Base-by-base conservation (phyloP, 2,329 filamentous ascomycete genomes). In the Penicillium sp. region DNA sequence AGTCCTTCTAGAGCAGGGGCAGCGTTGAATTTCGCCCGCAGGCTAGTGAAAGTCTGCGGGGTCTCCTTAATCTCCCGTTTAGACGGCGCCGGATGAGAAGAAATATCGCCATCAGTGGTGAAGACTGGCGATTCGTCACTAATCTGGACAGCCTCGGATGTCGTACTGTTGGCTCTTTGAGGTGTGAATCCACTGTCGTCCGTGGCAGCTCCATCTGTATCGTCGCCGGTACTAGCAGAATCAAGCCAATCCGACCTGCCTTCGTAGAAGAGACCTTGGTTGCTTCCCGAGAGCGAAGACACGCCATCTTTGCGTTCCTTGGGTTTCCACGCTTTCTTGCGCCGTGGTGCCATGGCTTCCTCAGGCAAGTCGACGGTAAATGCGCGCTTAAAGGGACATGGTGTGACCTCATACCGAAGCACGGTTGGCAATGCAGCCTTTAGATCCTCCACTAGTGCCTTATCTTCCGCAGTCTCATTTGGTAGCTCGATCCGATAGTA, bases 401-500 rank as follows among this genome's bases (percentile, higher is more conserved):
- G 85, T 0, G 93, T 97, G 71, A 91, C 91, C 76, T 97, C 93
- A 71, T 95, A 97, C 65, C 90, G 88, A 49, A 97, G 81, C 14
- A 96, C 86, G 63, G 87, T 87, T 56, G 84, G 84, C 30, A 97
- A 78, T 8, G 92, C 88, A 11, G 80, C 80, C 70, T 91, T 91
- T 65, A 97, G 81, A 38, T 87, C 83, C 57, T 85, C 83, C 4
- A 91, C 87, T 66, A 86, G 84, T 46, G 81, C 78, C 65, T 84
- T 81, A 64, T 94, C 89, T 25, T 89, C 86, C 2, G 84, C 79
- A 0, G 85, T 85, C 38, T 82, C 82, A 16, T 87, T 84, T 0
- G 92, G 91, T 6, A 97, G 79, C 72, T 97, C 93, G 70, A 97
- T 95, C 65, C 93, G 88, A 84, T 95, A 97, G 75, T 95, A 97